A percentile compares a stretch with the other conserved stretches of the same genome.
Conservation (phyloP, 1,139 yeast genomes). For the Debaryomycetaceae sp. region DNA sequence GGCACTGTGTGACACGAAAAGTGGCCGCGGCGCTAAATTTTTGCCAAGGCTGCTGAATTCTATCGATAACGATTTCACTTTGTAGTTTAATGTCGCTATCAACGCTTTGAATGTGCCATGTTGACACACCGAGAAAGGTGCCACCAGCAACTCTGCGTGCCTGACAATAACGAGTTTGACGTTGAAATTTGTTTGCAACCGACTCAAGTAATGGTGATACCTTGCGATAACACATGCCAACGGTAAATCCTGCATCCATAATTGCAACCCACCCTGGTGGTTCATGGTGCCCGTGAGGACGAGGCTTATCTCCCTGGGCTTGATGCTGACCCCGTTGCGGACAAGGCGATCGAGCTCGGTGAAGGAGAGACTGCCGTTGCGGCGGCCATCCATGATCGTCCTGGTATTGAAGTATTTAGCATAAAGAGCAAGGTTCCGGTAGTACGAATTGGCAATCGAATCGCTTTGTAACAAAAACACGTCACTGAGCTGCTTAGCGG, state of each 20-base stretch:
- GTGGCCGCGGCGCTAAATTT: background rate
- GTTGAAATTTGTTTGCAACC: background rate
- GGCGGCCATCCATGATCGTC: conserved; percentile 1
- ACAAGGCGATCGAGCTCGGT: conserved; percentile 15
- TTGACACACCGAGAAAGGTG: background rate
- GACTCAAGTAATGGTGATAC: background rate
- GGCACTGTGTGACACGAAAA: background rate
- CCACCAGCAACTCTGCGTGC: too few species aligned
- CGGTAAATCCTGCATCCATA: background rate
- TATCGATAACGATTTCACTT: conserved; percentile 2
- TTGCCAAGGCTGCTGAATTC: conserved; percentile 3
- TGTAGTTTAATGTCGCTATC: conserved; percentile 9
- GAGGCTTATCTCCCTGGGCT: conserved; percentile 15
- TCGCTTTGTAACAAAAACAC: conserved; percentile 2
- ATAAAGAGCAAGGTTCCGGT: conserved; percentile 7
- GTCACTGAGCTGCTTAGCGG: conserved; percentile 3
- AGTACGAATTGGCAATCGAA: conserved; percentile 2
- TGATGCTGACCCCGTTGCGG: conserved; percentile 14
- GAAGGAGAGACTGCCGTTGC: conserved; percentile 4
- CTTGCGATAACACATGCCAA: background rate
- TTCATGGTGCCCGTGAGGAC: background rate
- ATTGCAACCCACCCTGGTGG: background rate
- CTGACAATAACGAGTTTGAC: background rate
- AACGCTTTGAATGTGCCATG: conserved; percentile 2
- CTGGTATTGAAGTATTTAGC: conserved; percentile 4